Percentiles rank a stretch among this genome's conserved stretches.
These are phyloP conservation scores for Diaporthe sp. DNA, from an alignment of 2,329 filamentous ascomycete species.

Conservation along the genomic window DNA sequence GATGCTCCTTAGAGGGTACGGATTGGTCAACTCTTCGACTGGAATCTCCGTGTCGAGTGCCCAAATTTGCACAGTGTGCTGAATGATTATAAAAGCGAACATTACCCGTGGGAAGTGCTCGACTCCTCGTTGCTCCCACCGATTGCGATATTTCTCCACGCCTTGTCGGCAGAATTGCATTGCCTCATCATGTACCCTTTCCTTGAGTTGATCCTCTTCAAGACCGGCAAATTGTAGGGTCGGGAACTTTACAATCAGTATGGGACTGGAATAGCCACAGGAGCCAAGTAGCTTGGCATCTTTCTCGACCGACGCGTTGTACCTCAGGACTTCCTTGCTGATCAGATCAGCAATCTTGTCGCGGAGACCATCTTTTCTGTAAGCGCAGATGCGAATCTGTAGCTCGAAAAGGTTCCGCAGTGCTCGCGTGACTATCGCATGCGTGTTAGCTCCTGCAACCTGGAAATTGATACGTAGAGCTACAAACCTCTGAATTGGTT, in stretches of 20 bases:
- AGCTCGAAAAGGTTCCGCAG: slow-evolving; percentile 48
- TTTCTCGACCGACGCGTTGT: slow-evolving; percentile 46
- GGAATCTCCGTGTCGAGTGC: slow-evolving; percentile 54
- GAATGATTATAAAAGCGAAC: slow-evolving; percentile 57
- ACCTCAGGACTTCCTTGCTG: slow-evolving; percentile 43
- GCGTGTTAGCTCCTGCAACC: neutral
- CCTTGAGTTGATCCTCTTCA: neutral
- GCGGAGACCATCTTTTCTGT: slow-evolving; percentile 43
- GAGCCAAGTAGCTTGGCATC: slow-evolving; percentile 43
- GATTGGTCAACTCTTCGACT: neutral
- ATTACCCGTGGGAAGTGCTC: slow-evolving; percentile 43
- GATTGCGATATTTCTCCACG: slow-evolving; percentile 35
- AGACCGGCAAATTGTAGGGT: neutral
- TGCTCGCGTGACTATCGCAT: slow-evolving; percentile 44
- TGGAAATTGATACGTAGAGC: neutral
- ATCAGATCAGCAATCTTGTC: slow-evolving; percentile 43
- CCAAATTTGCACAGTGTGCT: slow-evolving; percentile 57
- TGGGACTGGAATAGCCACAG: slow-evolving; percentile 31
- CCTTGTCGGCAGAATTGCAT: slow-evolving; percentile 26
- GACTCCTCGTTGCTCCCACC: slow-evolving; percentile 27
- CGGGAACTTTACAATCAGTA: slow-evolving; percentile 27
- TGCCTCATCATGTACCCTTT: slow-evolving; percentile 3
- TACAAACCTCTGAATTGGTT: slow-evolving; percentile 43
- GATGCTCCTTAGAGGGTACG: slow-evolving; percentile 44
- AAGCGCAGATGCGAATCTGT: slow-evolving; percentile 44